These are phyloP conservation scores for Conticribra guillardii DNA, from an alignment of 108 stramenopile genomes.

Conservation along the genomic window DNA sequence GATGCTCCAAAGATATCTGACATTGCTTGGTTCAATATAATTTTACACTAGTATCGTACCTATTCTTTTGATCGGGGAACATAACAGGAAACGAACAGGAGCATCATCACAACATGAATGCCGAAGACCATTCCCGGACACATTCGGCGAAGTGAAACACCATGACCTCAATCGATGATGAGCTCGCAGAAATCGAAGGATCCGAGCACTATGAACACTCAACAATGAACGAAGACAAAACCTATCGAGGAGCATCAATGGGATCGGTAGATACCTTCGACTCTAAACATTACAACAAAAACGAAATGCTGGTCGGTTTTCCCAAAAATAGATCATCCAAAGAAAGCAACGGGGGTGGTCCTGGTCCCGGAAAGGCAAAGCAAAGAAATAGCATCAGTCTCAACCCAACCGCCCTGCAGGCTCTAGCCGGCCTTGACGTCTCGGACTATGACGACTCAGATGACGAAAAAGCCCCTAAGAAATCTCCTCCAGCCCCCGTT, in stretches of 20 bases:
- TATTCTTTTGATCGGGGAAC: too few relatives aligned
- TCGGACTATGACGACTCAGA: conserved; percentile 52
- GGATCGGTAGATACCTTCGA: conserved; percentile 5
- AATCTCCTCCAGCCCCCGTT: conserved; percentile 2
- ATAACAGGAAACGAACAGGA: too few relatives aligned
- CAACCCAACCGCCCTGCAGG: conserved; percentile 49
- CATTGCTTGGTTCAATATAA: too few relatives aligned
- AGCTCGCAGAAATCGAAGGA: background rate
- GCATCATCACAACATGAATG: too few relatives aligned
- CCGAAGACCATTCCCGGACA: too few relatives aligned
- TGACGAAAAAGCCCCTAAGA: conserved; percentile 38
- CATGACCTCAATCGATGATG: background rate
- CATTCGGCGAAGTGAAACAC: too few relatives aligned
- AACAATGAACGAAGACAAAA: background rate
- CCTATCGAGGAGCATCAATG: background rate
- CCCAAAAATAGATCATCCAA: background rate
- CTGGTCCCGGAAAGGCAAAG: conserved; percentile 13
- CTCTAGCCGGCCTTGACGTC: conserved; percentile 61
- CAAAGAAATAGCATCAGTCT: conserved; percentile 44
- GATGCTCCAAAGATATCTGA: too few relatives aligned
- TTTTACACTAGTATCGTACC: too few relatives aligned
- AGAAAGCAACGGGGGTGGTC: background rate
- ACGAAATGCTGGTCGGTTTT: conserved; percentile 1
- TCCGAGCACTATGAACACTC: background rate
- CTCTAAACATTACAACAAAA: background rate